These are phyloP conservation scores for Orbilia brochopaga DNA, from an alignment of 2,329 filamentous ascomycete species.

Conservation along the genomic window DNA sequence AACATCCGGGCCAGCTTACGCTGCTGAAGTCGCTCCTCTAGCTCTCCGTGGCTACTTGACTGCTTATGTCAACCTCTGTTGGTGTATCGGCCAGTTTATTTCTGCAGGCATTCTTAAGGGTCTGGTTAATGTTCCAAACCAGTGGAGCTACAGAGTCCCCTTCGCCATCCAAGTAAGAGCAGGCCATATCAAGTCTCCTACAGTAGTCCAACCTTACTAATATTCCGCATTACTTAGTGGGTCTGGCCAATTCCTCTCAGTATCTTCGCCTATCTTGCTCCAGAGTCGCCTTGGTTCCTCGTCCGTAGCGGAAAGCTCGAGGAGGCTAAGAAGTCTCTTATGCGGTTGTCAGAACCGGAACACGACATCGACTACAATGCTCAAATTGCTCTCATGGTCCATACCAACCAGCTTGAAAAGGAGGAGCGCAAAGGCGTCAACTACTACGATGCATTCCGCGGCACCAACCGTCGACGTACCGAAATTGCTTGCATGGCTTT, in stretches of 20 bases:
- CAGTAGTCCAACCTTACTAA: conserved; percentile 72
- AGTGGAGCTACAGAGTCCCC: conserved; percentile 58
- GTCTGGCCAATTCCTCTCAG: conserved; percentile 75
- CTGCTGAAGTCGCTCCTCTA: conserved; percentile 71
- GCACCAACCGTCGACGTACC: conserved; percentile 77
- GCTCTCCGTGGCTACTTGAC: conserved; percentile 74
- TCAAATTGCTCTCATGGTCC: conserved; percentile 89
- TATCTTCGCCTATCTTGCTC: conserved; percentile 68
- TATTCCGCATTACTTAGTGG: conserved; percentile 71
- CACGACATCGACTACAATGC: conserved; percentile 81
- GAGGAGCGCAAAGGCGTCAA: conserved; percentile 64
- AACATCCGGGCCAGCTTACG: conserved; percentile 58
- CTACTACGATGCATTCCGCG: conserved; percentile 81
- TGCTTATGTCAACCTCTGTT: conserved; percentile 78
- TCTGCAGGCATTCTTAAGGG: conserved; percentile 59
- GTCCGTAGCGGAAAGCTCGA: conserved; percentile 69
- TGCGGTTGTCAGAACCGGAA: conserved; percentile 70
- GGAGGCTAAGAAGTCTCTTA: conserved; percentile 70
- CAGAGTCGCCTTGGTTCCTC: conserved; percentile 74
- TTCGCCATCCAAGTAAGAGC: conserved; percentile 55
- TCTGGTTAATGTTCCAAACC: conserved; percentile 56
- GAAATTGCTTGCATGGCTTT: conserved; percentile 68
- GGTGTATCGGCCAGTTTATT: conserved; percentile 63
- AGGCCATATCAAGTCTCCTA: conserved; percentile 27
- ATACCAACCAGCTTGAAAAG: conserved; percentile 81